Base-by-base conservation (phyloP, 148 eudicot genomes). In the Rhododendron mucronatum region DNA sequence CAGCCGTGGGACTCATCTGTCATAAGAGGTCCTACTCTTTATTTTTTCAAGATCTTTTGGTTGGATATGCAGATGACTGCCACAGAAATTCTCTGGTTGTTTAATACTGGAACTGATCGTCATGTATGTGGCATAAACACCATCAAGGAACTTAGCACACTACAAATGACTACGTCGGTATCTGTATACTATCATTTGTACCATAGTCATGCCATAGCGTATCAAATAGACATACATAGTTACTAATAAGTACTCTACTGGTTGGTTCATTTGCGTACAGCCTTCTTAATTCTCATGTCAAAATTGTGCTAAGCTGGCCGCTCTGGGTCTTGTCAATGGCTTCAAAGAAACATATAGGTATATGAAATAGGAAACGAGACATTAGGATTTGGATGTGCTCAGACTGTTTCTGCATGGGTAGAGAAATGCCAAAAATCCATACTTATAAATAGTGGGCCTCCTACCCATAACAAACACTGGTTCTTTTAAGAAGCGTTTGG, bases 1-100 rank as follows among this genome's bases (percentile, higher is more conserved):
- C 93, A 91, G 80, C 99, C 99, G 26, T 95, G 93, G 94, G 99
- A 94, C 76, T 94, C 96, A 0, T 96, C 93, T 87, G 83, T 94
- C 86, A 95, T 96, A 88, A 90, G 97, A 96, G 99, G 98, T 96
- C 82, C 88, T 81, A 81, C 12, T 85, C 85, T 80, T 63, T 86
- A 63, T 35, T 78, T 82, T 50, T 44, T 73, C 26, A 67, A 26
- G 2, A 44, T 76, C 81, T 48, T 83, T 71, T 81, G 94, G 41
- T 74, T 5, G 78, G 45, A 33, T 37, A 74, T 35, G 23, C 23
- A 37, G 78, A 18, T 81, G 47, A 35, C 28, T 35, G n/a, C 53
- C 57, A 61, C 23, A 30, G 47, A 33, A 53, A 55, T 33, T 39
- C 45, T 16, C 45, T 53, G 67, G 15, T 35, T 81, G 33, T 94